phyloP scores from a whole-genome alignment of 1,284 basidiomycete genomes.

The Meripilus lineatus region DNA sequence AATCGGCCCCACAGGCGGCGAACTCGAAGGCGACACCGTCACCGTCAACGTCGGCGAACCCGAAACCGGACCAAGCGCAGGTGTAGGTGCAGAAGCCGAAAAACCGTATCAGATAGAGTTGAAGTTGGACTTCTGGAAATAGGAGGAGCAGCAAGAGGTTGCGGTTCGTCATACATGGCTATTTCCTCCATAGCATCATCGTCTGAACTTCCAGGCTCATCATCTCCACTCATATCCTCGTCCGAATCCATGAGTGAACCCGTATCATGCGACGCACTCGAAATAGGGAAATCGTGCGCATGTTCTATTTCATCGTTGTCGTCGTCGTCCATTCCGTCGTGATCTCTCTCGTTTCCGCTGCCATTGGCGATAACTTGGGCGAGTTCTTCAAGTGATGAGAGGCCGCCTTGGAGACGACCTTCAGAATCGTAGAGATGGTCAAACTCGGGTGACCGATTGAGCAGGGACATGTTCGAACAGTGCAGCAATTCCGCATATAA shows the following conservation, averaged over 20 bases:
- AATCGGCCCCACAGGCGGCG: constrained; percentile 18
- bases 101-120: constrained; percentile 18
- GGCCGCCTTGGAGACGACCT: constrained; percentile 78
- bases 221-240: constrained; percentile 67
- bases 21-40: no score
- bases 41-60: no score
- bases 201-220: constrained; percentile 65
- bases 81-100: constrained; percentile 20
- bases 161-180: constrained; percentile 56
- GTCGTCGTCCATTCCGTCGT: constrained; percentile 51
- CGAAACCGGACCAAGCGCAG: no score
- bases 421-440: constrained; percentile 66
- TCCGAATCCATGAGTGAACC: constrained; percentile 58
- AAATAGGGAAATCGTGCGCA: constrained; percentile 71
- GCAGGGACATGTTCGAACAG: constrained; percentile 96
- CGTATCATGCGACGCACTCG: constrained; percentile 49
- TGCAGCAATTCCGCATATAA: constrained; percentile 96
- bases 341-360: constrained; percentile 48
- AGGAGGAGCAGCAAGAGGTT: constrained; percentile 12
- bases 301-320: constrained; percentile 64
- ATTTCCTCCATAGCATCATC: constrained; percentile 78
- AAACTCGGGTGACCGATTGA: constrained; percentile 76
- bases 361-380: constrained; percentile 72
- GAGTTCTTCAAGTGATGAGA: constrained; percentile 76
- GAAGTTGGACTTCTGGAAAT: constrained; percentile 17